Percentiles rank a stretch among this genome's conserved stretches.
Conservation (phyloP, 2,329 filamentous ascomycete genomes). For the Epichloe gansuensis region DNA sequence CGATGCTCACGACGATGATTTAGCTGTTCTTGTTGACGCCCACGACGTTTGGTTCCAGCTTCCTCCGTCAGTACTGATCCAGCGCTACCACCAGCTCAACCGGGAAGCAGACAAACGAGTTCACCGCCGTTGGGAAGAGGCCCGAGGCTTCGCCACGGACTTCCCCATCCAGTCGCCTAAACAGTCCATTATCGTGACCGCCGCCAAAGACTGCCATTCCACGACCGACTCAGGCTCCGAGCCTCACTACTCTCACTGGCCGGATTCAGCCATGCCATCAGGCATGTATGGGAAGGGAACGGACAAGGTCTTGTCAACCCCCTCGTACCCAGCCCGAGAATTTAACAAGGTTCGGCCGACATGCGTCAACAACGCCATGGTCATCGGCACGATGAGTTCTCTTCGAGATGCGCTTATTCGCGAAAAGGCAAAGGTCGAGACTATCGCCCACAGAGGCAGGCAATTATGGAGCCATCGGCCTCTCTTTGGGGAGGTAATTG, state of each 20-base stretch:
- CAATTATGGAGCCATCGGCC: slow-evolving; percentile 26
- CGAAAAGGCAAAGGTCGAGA: slow-evolving; percentile 14
- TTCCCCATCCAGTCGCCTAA: slow-evolving; percentile 2
- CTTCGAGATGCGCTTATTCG: slow-evolving; percentile 14
- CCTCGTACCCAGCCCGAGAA: slow-evolving; percentile 20
- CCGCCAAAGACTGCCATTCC: slow-evolving; percentile 24
- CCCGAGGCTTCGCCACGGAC: slow-evolving; percentile 4
- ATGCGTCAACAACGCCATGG: slow-evolving; percentile 23
- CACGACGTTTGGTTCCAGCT: slow-evolving; percentile 29
- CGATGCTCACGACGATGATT: slow-evolving; percentile 3
- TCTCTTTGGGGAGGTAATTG: slow-evolving; percentile 24
- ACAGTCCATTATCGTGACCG: slow-evolving; percentile 21
- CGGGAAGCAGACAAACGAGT: slow-evolving; percentile 19
- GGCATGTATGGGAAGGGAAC: slow-evolving; percentile 23
- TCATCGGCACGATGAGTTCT: slow-evolving; percentile 21
- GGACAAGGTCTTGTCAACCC: slow-evolving; percentile 14
- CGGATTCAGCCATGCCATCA: slow-evolving; percentile 19
- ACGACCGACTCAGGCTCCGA: slow-evolving; percentile 20
- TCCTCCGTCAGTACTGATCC: slow-evolving; percentile 23
- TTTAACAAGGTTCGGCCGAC: slow-evolving; percentile 20
- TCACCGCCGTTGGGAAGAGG: slow-evolving; percentile 13
- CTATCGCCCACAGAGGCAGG: slow-evolving; percentile 16
- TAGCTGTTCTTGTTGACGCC: slow-evolving; percentile 24
- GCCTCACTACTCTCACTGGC: slow-evolving; percentile 25
- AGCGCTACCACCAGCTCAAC: slow-evolving; percentile 24